phyloP scores from a whole-genome alignment of 331 rosid genomes.

The Arachis monticola region DNA sequence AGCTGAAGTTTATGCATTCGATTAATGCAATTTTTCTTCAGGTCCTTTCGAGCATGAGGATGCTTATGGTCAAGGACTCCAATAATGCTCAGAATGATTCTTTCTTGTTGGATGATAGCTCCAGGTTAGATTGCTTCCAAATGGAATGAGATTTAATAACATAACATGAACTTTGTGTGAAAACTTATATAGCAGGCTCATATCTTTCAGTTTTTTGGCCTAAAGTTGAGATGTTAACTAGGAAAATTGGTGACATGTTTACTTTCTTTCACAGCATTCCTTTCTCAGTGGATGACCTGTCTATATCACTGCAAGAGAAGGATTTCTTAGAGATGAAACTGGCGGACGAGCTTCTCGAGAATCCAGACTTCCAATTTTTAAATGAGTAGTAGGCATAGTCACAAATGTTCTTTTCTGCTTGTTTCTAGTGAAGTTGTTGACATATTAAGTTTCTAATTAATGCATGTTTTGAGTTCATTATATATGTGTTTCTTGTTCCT shows the following conservation, averaged over 20 bases:
- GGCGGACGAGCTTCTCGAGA: conserved; percentile 71
- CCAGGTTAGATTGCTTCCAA: no score
- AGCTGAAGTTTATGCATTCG: conserved; percentile 36
- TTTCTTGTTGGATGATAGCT: no score
- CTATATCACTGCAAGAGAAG: conserved; percentile 69
- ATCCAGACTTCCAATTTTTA: conserved; percentile 81
- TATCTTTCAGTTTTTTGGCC: no score
- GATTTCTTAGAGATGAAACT: conserved; percentile 79
- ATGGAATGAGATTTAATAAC: no score
- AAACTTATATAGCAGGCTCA: no score
- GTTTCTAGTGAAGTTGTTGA: conserved; percentile 11
- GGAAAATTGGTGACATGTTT: conserved; percentile 17
- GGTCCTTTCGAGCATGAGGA: conserved; percentile 88
- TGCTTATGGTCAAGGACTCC: conserved; percentile 88
- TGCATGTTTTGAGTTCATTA: conserved; percentile 7
- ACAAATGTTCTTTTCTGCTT: neutral
- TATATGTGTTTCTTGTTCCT: conserved; percentile 23
- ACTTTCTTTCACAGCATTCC: conserved; percentile 68
- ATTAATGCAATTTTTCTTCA: conserved; percentile 43
- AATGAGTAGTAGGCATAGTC: conserved; percentile 55
- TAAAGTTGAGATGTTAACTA: neutral
- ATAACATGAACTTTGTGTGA: neutral
- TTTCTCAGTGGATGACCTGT: conserved; percentile 85
- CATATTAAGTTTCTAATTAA: conserved; percentile 6
- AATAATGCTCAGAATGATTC: conserved; percentile 76